Base-by-base conservation (phyloP, 75 land plant species). In the Chamaecyparis obtusa region DNA sequence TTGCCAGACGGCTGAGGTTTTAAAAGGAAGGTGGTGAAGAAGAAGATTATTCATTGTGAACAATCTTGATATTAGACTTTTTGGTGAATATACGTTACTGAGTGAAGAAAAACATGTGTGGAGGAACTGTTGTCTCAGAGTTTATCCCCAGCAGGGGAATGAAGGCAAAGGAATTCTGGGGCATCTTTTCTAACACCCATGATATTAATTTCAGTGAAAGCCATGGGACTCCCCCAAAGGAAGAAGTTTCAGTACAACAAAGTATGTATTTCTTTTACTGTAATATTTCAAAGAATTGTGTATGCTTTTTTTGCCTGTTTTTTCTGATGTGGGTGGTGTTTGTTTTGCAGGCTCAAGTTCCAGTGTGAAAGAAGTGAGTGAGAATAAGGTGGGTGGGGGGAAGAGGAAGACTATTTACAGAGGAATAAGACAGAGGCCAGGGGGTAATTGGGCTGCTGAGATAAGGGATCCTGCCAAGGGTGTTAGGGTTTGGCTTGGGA, bases 391-490 rank as follows among this genome's bases (percentile, higher is more conserved):
- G 69, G 69, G 30, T 2, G 81, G 81, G n/a, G 39, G 44, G 46
- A 81, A 81, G 13, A 81, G 83, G 33, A 81, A 27, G 51, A 81
- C 27, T 46, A 27, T 46, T 15, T 81, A 81, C 33, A 81, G 54
- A 81, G 83, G 83, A 27, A 81, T 81, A 39, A n/a, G 49, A 11
- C 51, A 46, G 32, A 44, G 51, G 13, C 83, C 83, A 44, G 27
- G 83, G 83, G 83, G 49, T 11, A 81, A 81, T 11, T 81, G 83
- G 83, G 83, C 33, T 27, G 51, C 83, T 2, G 54, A 81, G 33
- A 81, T 81, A 19, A 44, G 83, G 43, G 83, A 81, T 46, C 32
- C 83, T n/a, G 3, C 5, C 2, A 46, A 46, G 83, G 83, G 83
- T 1, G 1, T 3, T n/a, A 81, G 30, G 32, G 33, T 81, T 19